Conservation (phyloP, 1,139 yeast species). For the Blastobotrys illinoisensis region DNA sequence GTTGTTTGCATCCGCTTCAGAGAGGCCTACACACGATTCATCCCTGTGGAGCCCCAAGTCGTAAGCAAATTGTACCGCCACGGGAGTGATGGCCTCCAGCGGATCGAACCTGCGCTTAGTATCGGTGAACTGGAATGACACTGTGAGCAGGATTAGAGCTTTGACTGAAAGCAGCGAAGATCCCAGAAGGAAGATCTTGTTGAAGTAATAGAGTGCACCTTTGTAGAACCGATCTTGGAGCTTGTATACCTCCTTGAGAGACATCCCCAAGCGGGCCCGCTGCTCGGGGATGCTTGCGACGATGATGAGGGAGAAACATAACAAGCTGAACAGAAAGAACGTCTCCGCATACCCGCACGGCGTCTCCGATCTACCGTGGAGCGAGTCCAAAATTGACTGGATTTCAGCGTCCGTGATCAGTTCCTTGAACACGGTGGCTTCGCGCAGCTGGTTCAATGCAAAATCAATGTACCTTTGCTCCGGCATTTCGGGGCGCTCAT, state of each 20-base stretch:
- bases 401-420: constrained; percentile 20
- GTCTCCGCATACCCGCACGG: constrained; percentile 21
- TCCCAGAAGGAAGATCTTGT: constrained; percentile 16
- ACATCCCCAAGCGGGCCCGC: constrained; percentile 10
- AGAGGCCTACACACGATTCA: constrained; percentile 43
- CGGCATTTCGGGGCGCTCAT: constrained; percentile 5
- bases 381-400: constrained; percentile 17
- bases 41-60: constrained; percentile 61
- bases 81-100: constrained; percentile 42
- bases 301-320: background rate
- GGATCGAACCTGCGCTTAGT: constrained; percentile 35
- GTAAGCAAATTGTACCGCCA: constrained; percentile 55
- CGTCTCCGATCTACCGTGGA: constrained; percentile 12
- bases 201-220: constrained; percentile 20
- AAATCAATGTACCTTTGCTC: constrained; percentile 3
- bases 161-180: constrained; percentile 19
- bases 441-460: background rate
- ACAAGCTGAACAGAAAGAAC: constrained; percentile 19
- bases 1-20: constrained; percentile 36
- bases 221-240: constrained; percentile 9
- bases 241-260: constrained; percentile 9
- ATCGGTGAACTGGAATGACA: constrained; percentile 18
- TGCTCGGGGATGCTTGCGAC: background rate
- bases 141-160: constrained; percentile 18
- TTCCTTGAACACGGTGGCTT: constrained; percentile 10